Evolutionary conservation across 2,329 filamentous ascomycete genomes (phyloP), one percentile per base, ranked within the genome.

Genomic region (Penicillium paneum): DNA sequence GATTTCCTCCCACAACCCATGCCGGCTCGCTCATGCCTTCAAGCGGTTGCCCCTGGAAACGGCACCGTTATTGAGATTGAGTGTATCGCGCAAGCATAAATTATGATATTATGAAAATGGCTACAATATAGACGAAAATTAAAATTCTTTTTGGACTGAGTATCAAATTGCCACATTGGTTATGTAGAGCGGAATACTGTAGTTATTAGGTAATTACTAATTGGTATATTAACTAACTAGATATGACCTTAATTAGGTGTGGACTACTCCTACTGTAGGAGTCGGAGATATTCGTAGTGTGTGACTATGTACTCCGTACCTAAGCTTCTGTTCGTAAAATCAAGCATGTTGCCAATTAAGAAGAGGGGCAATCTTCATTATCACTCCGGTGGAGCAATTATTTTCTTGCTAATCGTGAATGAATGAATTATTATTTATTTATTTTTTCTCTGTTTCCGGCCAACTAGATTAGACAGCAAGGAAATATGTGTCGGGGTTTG

Each of bases 21-120:
- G 74, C 74, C 74, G 17, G 73, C 74, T 7, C 65, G 74, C 10
- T 75, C 74, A 8, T 77, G 74, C 42, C 63, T 76, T 2, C 73
- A 76, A 63, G 74, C 74, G 3, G 52, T 75, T 15, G 60, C 73
- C 24, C 74, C 73, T 21, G 73, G 73, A 5, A 64, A 69, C 6
- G 72, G 72, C 2, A 76, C 74, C 12, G 73, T 76, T 8, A 75
- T 77, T 60, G 74, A 77, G 68, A 76, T 77, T 59, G 74, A 76
- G 57, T 77, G 74, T 60, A 76, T 76, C 62, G 74, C 74, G 4
- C 74, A 76, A 58, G 73, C 54, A 51, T 74, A 35, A 52, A 39
- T 13, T 12, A 40, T 36, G 17, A 39, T 11, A 26, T 44, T 32
- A 56, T 41, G 26, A 49, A 31, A 31, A 15, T 13, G 12, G 8